Evolutionary conservation across 345 rosid genomes (phyloP).

Genomic region (Zanthoxylum bungeanum): DNA sequence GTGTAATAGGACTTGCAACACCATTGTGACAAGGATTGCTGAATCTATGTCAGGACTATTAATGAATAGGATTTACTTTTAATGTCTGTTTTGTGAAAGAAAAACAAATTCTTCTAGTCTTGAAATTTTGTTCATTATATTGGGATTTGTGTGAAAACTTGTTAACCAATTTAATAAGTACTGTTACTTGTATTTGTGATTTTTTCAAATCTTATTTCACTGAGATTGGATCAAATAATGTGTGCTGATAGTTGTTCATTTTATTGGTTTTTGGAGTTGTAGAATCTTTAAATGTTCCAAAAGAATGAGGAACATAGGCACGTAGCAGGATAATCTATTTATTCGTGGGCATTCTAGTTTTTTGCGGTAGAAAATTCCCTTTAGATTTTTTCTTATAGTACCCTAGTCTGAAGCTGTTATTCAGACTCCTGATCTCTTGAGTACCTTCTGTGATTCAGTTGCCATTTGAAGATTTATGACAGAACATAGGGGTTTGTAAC

Average conservation of each 20-base stretch:
- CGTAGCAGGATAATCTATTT: not conserved
- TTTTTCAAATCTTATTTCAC: too few species aligned
- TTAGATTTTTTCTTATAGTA: not conserved
- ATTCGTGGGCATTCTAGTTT: too few species aligned
- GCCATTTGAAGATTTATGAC: not conserved
- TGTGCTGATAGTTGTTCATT: not conserved
- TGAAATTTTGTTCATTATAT: constrained; percentile 8
- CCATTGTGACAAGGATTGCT: constrained; percentile 74
- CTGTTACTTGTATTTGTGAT: not conserved
- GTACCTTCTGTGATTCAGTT: not conserved
- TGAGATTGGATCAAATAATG: not conserved
- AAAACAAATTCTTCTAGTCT: constrained; percentile 17
- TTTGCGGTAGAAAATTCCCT: not conserved
- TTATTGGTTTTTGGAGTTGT: not conserved
- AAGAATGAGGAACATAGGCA: not conserved
- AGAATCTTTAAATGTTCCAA: not conserved
- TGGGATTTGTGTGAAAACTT: constrained; percentile 15
- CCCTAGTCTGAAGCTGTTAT: not conserved
- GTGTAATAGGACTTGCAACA: constrained; percentile 74
- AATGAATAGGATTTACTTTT: constrained; percentile 23
- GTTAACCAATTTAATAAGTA: constrained; percentile 7
- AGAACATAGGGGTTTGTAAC: not conserved
- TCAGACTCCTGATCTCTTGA: not conserved
- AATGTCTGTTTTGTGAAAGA: constrained; percentile 23
- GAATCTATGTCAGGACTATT: constrained; percentile 37